Percentiles rank a stretch among this genome's conserved stretches.
Evolutionary conservation across 768 basidiomycete genomes (phyloP).

Genomic region (Lentinula sp.): DNA sequence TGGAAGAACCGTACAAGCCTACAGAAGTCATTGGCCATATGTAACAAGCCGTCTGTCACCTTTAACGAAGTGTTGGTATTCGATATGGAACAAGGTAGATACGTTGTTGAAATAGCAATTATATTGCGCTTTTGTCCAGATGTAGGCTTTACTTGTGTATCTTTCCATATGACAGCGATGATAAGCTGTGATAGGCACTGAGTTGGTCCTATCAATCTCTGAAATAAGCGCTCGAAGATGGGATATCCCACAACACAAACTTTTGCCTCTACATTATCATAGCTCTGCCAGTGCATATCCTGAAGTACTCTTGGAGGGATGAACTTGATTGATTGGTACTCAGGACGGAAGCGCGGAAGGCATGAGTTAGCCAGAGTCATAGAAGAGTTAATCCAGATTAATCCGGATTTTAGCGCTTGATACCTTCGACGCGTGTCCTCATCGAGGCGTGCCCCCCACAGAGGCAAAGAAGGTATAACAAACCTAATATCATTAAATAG

Average conservation of each 20-base stretch:
- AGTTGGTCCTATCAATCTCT: too few species aligned
- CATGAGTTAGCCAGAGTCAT: background rate
- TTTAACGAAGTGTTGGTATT: background rate
- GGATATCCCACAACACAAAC: too few species aligned
- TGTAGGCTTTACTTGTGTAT: too few species aligned
- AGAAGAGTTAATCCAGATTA: background rate
- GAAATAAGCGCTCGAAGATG: too few species aligned
- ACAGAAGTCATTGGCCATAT: conserved; percentile 1
- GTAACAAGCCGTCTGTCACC: background rate
- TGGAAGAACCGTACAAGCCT: conserved; percentile 29
- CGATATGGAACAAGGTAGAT: background rate
- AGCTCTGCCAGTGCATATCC: too few species aligned
- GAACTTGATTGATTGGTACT: too few species aligned
- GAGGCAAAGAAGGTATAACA: background rate
- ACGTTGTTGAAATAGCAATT: background rate
- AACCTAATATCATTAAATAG: background rate
- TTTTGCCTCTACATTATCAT: too few species aligned
- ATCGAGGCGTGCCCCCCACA: background rate
- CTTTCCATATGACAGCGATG: too few species aligned
- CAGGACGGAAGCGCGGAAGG: background rate
- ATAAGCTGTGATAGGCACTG: too few species aligned
- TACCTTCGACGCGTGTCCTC: background rate
- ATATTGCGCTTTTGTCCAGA: too few species aligned
- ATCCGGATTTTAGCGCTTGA: background rate
- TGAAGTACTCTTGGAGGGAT: too few species aligned